These are phyloP conservation scores for Candida montana DNA, from an alignment of 805 yeast species.

Conservation along the genomic window DNA sequence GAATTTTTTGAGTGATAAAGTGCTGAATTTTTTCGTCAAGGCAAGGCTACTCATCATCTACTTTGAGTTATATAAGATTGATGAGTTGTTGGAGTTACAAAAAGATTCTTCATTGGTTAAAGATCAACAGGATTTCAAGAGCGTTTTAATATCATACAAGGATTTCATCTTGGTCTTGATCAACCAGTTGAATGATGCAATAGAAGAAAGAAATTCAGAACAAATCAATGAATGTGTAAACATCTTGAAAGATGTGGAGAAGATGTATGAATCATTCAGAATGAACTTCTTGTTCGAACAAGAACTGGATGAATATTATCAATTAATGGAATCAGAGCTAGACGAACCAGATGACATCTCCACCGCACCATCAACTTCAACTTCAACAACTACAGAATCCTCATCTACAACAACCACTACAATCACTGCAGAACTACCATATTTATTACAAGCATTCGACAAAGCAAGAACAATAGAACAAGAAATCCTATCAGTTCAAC, in stretches of 20 bases:
- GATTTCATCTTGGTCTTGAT: slow-evolving; percentile 53
- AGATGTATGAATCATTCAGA: slow-evolving; percentile 60
- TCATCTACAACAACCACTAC: slow-evolving; percentile 41
- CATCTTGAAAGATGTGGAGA: slow-evolving; percentile 63
- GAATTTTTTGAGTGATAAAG: slow-evolving; percentile 44
- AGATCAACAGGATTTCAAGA: slow-evolving; percentile 31
- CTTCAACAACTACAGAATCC: slow-evolving; percentile 28
- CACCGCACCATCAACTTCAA: background rate
- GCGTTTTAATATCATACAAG: slow-evolving; percentile 46
- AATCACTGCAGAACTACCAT: slow-evolving; percentile 60
- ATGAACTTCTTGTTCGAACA: slow-evolving; percentile 31
- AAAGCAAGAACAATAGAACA: slow-evolving; percentile 54
- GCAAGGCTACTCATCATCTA: slow-evolving; percentile 63
- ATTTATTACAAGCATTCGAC: slow-evolving; percentile 59
- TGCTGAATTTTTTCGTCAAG: slow-evolving; percentile 57
- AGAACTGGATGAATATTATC: slow-evolving; percentile 18
- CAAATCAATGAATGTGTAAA: slow-evolving; percentile 63
- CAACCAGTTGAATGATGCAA: slow-evolving; percentile 51
- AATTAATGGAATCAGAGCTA: slow-evolving; percentile 9
- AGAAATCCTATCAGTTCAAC: slow-evolving; percentile 29
- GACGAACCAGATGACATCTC: background rate
- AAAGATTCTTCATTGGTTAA: slow-evolving; percentile 19
- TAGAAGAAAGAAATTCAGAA: slow-evolving; percentile 47
- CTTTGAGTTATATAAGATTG: slow-evolving; percentile 46
- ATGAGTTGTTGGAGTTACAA: slow-evolving; percentile 23